These are phyloP conservation scores for Linaria vulgaris DNA, from an alignment of 257 asterid genomes.

Conservation along the genomic window DNA sequence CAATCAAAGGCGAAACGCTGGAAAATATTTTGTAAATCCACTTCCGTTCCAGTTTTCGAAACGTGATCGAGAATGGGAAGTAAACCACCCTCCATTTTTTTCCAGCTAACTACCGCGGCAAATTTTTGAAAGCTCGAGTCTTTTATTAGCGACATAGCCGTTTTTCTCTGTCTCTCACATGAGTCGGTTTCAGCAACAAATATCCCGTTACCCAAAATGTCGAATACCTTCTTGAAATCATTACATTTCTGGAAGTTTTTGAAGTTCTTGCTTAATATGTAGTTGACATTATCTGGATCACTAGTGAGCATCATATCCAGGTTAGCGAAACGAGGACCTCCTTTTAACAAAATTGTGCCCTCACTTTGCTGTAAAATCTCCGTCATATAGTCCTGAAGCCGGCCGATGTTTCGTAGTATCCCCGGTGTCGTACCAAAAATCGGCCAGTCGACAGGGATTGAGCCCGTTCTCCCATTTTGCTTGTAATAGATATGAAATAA, in stretches of 20 bases:
- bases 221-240: conserved; percentile 33
- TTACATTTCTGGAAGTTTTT: conserved; percentile 36
- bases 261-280: conserved; percentile 36
- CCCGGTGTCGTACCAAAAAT: conserved; percentile 37
- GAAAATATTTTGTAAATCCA: conserved; percentile 42
- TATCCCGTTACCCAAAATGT: conserved; percentile 38
- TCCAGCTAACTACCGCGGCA: conserved; percentile 1
- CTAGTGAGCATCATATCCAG: conserved; percentile 34
- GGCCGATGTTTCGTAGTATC: neutral
- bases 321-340: conserved; percentile 34
- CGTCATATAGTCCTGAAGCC: conserved; percentile 19
- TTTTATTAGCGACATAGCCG: conserved; percentile 5
- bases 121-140: conserved; percentile 19
- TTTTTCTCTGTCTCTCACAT: conserved; percentile 38
- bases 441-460: conserved; percentile 34
- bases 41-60: conserved; percentile 12
- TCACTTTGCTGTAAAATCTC: conserved; percentile 2
- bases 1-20: conserved; percentile 37
- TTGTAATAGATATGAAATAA: neutral
- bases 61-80: conserved; percentile 30
- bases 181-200: conserved; percentile 34
- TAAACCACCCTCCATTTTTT: conserved; percentile 25
- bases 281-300: conserved; percentile 41
- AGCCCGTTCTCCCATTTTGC: neutral
- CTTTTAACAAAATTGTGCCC: conserved; percentile 31